phyloP scores from a whole-genome alignment of 345 rosid species.

The Psidium guajava region DNA sequence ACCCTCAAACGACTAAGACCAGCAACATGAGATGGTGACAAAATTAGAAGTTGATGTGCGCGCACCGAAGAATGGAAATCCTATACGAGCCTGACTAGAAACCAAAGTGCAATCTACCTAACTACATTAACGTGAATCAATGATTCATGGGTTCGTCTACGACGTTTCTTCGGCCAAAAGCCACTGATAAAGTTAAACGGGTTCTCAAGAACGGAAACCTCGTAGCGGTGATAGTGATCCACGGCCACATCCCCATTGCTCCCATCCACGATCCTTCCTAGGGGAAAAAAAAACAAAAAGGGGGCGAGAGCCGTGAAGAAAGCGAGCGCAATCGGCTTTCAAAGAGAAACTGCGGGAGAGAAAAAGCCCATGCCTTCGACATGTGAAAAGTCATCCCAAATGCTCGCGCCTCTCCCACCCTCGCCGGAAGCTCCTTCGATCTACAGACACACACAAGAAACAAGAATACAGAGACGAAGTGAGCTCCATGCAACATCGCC shows the following conservation, averaged over 20 bases:
- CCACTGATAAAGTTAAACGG: background rate
- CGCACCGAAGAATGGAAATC: background rate
- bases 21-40: background rate
- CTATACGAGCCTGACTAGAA: background rate
- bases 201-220: slow-evolving; percentile 22
- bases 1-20: background rate
- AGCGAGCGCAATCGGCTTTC: background rate
- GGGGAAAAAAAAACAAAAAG: background rate
- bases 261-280: slow-evolving; percentile 66
- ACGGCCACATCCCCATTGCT: slow-evolving; percentile 66
- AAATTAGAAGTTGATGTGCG: background rate
- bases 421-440: slow-evolving; percentile 83
- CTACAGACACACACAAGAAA: slow-evolving; percentile 16
- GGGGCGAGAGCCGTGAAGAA: background rate
- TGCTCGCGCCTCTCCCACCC: slow-evolving; percentile 68
- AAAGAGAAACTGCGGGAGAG: background rate
- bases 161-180: background rate
- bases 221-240: slow-evolving; percentile 68
- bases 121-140: background rate
- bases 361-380: slow-evolving; percentile 26
- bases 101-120: background rate
- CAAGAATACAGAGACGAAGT: background rate
- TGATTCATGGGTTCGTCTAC: background rate
- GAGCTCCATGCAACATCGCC: background rate
- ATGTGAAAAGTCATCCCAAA: slow-evolving; percentile 84